phyloP scores from a whole-genome alignment of 805 yeast species.

The Candida insectorum region DNA sequence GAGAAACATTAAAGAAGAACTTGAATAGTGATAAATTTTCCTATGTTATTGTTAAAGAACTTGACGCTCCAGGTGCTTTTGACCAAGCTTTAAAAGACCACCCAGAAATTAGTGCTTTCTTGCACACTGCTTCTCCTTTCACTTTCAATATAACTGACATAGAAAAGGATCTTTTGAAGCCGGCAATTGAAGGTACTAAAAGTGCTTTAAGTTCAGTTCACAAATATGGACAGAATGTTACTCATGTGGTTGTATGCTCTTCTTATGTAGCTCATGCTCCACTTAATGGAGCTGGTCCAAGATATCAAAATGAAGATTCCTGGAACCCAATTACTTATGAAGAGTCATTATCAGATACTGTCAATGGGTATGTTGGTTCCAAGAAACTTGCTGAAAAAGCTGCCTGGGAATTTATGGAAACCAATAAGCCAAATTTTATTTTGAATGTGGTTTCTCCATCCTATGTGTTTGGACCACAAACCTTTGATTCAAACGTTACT shows the following conservation, averaged over 20 bases:
- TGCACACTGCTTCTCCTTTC: conserved; percentile 63
- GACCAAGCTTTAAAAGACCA: conserved; percentile 41
- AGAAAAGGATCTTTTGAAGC: conserved; percentile 49
- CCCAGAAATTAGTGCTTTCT: conserved; percentile 48
- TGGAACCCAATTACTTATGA: conserved; percentile 56
- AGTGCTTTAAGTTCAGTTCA: conserved; percentile 49
- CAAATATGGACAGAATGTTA: conserved; percentile 36
- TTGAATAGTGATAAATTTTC: conserved; percentile 28
- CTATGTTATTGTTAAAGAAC: conserved; percentile 47
- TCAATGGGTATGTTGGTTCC: conserved; percentile 52
- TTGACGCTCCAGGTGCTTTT: conserved; percentile 43
- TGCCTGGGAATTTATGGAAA: conserved; percentile 53
- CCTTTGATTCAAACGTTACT: conserved; percentile 26
- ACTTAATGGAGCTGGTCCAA: conserved; percentile 28
- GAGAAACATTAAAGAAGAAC: conserved; percentile 26
- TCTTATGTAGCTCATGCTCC: conserved; percentile 62
- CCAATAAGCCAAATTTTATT: conserved; percentile 28
- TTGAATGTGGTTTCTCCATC: conserved; percentile 51
- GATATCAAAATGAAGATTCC: conserved; percentile 16
- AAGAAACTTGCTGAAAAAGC: conserved; percentile 59
- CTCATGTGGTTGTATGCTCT: conserved; percentile 44
- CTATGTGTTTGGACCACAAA: conserved; percentile 59
- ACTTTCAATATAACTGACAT: conserved; percentile 40
- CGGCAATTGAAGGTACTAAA: conserved; percentile 54
- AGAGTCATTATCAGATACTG: conserved; percentile 36